Conservation (phyloP, 2,329 filamentous ascomycete genomes). For the Keithomyces neogunnii region DNA sequence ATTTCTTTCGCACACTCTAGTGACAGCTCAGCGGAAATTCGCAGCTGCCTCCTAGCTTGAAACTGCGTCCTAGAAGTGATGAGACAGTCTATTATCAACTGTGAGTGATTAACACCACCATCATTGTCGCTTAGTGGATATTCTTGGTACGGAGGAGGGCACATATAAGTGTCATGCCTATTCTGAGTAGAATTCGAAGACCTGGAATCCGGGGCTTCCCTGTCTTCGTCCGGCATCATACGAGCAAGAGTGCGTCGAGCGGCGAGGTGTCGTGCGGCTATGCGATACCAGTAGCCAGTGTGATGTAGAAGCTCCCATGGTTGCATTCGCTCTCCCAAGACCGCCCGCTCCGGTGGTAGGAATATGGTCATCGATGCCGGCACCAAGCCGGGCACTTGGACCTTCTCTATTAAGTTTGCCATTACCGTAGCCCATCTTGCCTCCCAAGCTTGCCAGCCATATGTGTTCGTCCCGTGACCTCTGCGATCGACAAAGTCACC, state of each 20-base stretch:
- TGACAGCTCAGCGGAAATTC: conserved; percentile 46
- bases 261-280: conserved; percentile 48
- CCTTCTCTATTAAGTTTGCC: conserved; percentile 50
- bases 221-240: conserved; percentile 50
- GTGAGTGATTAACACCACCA: conserved; percentile 43
- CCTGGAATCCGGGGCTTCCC: conserved; percentile 40
- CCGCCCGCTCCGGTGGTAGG: conserved; percentile 48
- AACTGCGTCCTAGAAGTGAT: conserved; percentile 45
- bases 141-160: conserved; percentile 54
- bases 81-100: conserved; percentile 45
- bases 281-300: conserved; percentile 57
- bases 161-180: conserved; percentile 60
- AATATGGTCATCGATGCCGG: conserved; percentile 37
- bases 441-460: conserved; percentile 93
- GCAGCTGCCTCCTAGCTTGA: conserved; percentile 41
- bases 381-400: conserved; percentile 41
- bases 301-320: conserved; percentile 60
- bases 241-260: conserved; percentile 45
- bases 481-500: conserved; percentile 71
- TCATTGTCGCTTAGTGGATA: conserved; percentile 37
- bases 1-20: conserved; percentile 51
- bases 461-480: conserved; percentile 78
- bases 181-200: conserved; percentile 36
- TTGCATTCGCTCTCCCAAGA: conserved; percentile 48
- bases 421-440: conserved; percentile 59